Conservation (phyloP, 2,329 filamentous ascomycete species). For the Colletotrichum eremochloae region DNA sequence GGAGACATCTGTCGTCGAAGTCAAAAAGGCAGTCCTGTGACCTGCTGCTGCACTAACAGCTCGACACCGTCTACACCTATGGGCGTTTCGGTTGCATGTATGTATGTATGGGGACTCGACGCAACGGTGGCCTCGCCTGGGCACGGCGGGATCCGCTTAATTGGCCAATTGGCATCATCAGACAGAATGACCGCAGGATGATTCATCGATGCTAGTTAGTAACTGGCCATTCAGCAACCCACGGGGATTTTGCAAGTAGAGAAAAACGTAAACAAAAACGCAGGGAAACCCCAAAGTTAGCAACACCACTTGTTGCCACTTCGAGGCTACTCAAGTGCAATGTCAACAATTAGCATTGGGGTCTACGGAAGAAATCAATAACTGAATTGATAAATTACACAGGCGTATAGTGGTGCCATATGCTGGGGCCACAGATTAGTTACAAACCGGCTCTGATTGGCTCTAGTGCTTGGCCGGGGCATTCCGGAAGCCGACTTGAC, state of each 20-base stretch:
- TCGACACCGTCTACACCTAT: constrained; percentile 9
- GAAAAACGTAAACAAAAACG: neutral
- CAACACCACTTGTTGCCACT: neutral
- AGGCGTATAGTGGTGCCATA: constrained; percentile 9
- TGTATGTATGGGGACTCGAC: constrained; percentile 24
- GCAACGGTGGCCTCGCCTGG: constrained; percentile 30
- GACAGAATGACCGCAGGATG: constrained; percentile 4
- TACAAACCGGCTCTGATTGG: constrained; percentile 52
- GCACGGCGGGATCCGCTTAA: constrained; percentile 41
- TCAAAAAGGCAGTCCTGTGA: constrained; percentile 39
- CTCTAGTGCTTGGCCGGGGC: constrained; percentile 45
- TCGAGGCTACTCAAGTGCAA: too few species aligned
- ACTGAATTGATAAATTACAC: constrained; percentile 13
- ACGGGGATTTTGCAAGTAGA: neutral
- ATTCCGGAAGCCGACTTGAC: constrained; percentile 56
- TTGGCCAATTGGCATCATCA: constrained; percentile 40
- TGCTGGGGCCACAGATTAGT: constrained; percentile 25
- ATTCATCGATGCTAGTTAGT: neutral
- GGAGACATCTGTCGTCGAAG: constrained; percentile 32
- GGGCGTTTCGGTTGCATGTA: constrained; percentile 29
- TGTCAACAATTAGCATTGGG: neutral
- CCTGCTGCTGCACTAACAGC: constrained; percentile 41
- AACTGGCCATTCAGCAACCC: neutral
- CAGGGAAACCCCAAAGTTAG: neutral
- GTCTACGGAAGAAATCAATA: neutral